Percentiles rank a stretch among this genome's conserved stretches.
Evolutionary conservation across 2,329 filamentous ascomycete genomes (phyloP).

Genomic region (Sclerotinia trifoliorum): DNA sequence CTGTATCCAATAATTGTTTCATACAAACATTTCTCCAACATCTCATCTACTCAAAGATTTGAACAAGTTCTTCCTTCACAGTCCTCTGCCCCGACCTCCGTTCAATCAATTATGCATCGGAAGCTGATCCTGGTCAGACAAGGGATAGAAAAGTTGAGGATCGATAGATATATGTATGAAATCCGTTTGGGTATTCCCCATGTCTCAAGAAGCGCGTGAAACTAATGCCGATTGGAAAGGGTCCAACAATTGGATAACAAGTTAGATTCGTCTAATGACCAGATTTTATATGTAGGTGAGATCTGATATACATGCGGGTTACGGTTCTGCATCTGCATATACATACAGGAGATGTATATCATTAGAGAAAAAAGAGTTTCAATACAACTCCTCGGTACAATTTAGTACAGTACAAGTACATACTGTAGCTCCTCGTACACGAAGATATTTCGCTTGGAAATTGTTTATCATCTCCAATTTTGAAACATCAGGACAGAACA

Average conservation of each 20-base stretch:
- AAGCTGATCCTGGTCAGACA: conserved; percentile 12
- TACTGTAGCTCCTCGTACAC: neutral
- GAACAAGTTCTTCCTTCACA: neutral
- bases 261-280: neutral
- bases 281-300: neutral
- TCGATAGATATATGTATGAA: neutral
- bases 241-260: neutral
- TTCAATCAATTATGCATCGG: conserved; percentile 11
- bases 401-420: neutral
- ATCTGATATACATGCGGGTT: too few relatives aligned
- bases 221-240: neutral
- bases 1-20: neutral
- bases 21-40: neutral
- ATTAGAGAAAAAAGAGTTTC: neutral
- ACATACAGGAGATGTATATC: neutral
- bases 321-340: neutral
- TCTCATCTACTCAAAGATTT: neutral
- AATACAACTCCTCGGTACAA: neutral
- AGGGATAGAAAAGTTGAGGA: conserved; percentile 5
- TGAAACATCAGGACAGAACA: conserved; percentile 16
- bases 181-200: conserved; percentile 3
- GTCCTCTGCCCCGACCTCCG: neutral
- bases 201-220: conserved; percentile 9
- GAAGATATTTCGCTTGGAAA: conserved; percentile 6
- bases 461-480: conserved; percentile 5